Percentiles rank a stretch among this genome's conserved stretches.
These are phyloP conservation scores for Camellia lanceoleosa DNA, from an alignment of 148 eudicot species.

Conservation along the genomic window DNA sequence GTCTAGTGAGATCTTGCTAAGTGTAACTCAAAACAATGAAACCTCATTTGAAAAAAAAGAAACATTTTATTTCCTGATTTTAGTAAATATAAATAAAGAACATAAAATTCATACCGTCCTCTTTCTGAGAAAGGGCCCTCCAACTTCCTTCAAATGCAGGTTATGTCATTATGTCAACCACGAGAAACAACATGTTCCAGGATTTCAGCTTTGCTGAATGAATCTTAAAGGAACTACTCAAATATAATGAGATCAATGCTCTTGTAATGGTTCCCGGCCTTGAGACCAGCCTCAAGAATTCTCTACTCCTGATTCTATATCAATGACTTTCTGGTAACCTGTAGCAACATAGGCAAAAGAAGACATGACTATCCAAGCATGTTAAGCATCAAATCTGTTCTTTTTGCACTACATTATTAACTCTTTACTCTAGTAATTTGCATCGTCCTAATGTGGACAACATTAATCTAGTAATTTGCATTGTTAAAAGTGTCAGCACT, in stretches of 20 bases:
- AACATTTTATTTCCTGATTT: not conserved
- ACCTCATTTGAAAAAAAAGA: not conserved
- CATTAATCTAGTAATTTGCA: not conserved
- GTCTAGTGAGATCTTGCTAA: not conserved
- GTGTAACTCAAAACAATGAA: not conserved
- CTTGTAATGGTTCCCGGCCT: not conserved
- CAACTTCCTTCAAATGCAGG: not conserved
- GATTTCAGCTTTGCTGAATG: conserved; percentile 14
- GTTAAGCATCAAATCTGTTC: not conserved
- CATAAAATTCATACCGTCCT: not conserved
- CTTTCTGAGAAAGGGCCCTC: not conserved
- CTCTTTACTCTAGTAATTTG: not conserved
- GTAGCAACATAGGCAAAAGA: conserved; percentile 22
- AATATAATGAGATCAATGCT: conserved; percentile 10
- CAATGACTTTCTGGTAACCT: conserved; percentile 96
- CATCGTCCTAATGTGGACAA: not conserved
- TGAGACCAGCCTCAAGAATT: conserved; percentile 15
- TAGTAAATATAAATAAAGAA: not conserved
- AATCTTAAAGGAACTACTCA: conserved; percentile 9
- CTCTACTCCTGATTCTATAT: conserved; percentile 19
- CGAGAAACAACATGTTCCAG: conserved; percentile 1
- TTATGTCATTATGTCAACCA: not conserved
- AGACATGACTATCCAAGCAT: not conserved
- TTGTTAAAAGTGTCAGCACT: not conserved
- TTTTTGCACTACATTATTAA: not conserved